Evolutionary conservation across 768 basidiomycete genomes (phyloP), one percentile per base, ranked within the genome.

Genomic region (Hortiboletus campestris): DNA sequence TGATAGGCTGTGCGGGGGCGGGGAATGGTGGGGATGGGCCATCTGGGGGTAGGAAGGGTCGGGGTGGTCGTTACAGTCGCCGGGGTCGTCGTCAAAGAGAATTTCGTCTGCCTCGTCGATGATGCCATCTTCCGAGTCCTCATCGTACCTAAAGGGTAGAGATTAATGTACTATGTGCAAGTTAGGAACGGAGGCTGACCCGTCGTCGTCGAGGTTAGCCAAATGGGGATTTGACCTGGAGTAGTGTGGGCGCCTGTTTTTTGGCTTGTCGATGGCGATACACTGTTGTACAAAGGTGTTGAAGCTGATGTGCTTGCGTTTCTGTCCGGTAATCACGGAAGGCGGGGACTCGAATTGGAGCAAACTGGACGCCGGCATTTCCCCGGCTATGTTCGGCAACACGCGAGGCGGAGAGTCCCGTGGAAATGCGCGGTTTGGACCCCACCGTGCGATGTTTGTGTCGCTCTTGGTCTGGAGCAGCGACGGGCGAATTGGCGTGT

Each of bases 201-300:
- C 84, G 56, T 87, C 86, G 63, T 84, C 81, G n/a, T 79, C 79
- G 61, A 73, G 73, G 49, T 48, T 58, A 36, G 57, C 71, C 54
- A 71, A 63, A 67, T 61, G 62, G 58, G 57, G 40, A 36, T 62
- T 49, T 12, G 62, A 46, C 1, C 52, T 34, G 20, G 65, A 32
- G 49, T 47, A 56, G 31, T 43, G 48, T 0, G 46, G 39, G 32
- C 58, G 68, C 58, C 68, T 72, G 57, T 64, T 66, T 53, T 77
- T 75, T 0, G 89, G 90, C 63, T 86, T 86, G 67, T 92, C 91
- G 67, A 93, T 90, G 41, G 91, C 87, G 55, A 99, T 96, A 67
- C 85, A 94, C 70, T 98, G 96, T 70, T 97, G 91, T 38, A 99
- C 96, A 68, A 95, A 97, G 1, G 95, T 96, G 72, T 98, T 98